Percentiles rank a stretch among this genome's conserved stretches.
Conservation (phyloP, 2,329 filamentous ascomycete species). For the Nigrospora oryzae region DNA sequence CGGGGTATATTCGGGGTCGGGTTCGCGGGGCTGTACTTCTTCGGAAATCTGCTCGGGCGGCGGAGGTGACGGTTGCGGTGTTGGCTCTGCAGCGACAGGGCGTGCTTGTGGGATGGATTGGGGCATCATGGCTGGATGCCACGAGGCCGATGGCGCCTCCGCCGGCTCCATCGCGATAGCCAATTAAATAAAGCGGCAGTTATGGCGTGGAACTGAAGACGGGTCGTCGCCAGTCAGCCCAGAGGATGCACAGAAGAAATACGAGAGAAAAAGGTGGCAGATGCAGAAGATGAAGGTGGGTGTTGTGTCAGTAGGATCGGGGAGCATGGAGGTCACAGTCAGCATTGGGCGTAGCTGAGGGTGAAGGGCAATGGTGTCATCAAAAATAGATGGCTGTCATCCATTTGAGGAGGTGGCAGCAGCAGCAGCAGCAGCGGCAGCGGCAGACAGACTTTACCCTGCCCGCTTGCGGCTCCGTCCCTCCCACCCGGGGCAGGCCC, state of each 20-base stretch:
- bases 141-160: slow-evolving; percentile 32
- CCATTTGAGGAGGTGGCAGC: too few relatives aligned
- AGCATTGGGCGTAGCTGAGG: not conserved
- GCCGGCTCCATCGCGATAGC: slow-evolving; percentile 28
- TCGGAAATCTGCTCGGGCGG: not conserved
- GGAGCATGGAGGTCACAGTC: not conserved
- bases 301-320: not conserved
- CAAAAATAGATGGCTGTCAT: not conserved
- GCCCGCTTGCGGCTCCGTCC: too few relatives aligned
- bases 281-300: not conserved
- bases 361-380: slow-evolving; percentile 4
- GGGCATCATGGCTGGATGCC: slow-evolving; percentile 45
- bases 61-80: slow-evolving; percentile 1
- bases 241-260: too few relatives aligned
- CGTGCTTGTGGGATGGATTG: slow-evolving; percentile 18
- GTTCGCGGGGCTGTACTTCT: slow-evolving; percentile 2
- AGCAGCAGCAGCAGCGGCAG: too few relatives aligned
- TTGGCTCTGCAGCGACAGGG: slow-evolving; percentile 2
- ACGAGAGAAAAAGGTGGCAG: too few relatives aligned
- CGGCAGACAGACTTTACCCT: too few relatives aligned
- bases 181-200: slow-evolving; percentile 18
- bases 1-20: slow-evolving; percentile 5
- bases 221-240: not conserved
- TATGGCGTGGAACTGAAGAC: slow-evolving; percentile 8
- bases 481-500: too few relatives aligned